phyloP scores from a whole-genome alignment of 2,329 filamentous ascomycete genomes.

The Clonostachys sp. region DNA sequence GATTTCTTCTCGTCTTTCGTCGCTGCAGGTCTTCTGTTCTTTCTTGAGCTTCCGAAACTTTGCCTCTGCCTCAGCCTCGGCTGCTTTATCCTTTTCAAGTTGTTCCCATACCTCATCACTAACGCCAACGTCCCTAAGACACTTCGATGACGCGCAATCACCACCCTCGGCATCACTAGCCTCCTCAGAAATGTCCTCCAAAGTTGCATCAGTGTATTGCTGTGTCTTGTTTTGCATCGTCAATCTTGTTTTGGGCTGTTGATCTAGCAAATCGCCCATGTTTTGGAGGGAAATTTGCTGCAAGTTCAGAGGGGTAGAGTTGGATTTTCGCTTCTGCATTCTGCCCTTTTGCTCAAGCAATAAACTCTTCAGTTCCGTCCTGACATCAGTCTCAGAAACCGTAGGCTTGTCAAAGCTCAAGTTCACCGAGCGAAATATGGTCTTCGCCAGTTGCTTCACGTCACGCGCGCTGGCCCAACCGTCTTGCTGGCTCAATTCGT shows the following conservation, averaged over 20 bases:
- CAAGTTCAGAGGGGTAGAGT: background rate
- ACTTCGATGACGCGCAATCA: background rate
- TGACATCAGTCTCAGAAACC: conserved; percentile 10
- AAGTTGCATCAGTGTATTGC: background rate
- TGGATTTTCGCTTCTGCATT: background rate
- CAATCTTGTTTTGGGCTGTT: background rate
- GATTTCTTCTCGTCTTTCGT: conserved; percentile 26
- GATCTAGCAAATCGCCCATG: background rate
- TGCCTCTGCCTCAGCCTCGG: conserved; percentile 27
- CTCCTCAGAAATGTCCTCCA: background rate
- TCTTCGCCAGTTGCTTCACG: conserved; percentile 46
- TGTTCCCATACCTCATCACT: conserved; percentile 58
- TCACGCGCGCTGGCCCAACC: conserved; percentile 63
- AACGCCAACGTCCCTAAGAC: conserved; percentile 49
- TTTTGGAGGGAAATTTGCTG: background rate
- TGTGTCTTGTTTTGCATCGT: no score
- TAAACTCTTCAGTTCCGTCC: conserved; percentile 13
- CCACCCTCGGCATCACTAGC: background rate
- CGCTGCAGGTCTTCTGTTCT: conserved; percentile 15
- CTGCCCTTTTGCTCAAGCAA: conserved; percentile 7
- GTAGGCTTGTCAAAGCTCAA: conserved; percentile 3
- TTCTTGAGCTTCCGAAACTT: conserved; percentile 26
- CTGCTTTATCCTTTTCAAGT: conserved; percentile 43
- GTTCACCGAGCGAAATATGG: conserved; percentile 34
- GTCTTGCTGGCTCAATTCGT: conserved; percentile 28